Conservation (phyloP, 768 basidiomycete species). For the Sistotremastrum niveocremeum region DNA sequence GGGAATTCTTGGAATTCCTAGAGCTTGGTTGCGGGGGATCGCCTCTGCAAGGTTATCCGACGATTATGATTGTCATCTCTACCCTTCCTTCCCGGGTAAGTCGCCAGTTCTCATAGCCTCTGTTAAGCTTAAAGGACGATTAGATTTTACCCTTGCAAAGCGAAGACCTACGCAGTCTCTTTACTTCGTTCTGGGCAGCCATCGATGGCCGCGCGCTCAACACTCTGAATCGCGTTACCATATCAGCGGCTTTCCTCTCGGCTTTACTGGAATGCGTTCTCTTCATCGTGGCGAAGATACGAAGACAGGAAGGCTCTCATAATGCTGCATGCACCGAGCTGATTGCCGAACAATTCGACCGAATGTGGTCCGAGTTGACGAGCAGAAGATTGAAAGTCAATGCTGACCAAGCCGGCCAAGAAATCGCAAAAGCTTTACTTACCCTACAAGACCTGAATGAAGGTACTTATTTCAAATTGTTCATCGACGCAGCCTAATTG, state of each 20-base stretch:
- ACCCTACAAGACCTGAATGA: constrained; percentile 13
- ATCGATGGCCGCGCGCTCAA: constrained; percentile 53
- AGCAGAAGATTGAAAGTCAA: constrained; percentile 33
- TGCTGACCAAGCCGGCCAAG: constrained; percentile 26
- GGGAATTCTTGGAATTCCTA: constrained; percentile 69
- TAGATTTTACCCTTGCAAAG: constrained; percentile 15
- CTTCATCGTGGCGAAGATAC: constrained; percentile 38
- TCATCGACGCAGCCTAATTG: neutral
- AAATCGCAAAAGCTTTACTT: constrained; percentile 30
- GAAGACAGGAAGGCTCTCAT: constrained; percentile 6
- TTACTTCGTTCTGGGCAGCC: constrained; percentile 74
- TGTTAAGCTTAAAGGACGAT: neutral
- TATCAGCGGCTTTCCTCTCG: constrained; percentile 52
- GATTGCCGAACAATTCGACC: constrained; percentile 30
- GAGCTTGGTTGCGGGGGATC: constrained; percentile 67
- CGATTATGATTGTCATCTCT: constrained; percentile 66
- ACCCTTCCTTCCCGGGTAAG: constrained; percentile 61
- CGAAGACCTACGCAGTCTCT: constrained; percentile 34
- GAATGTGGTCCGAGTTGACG: constrained; percentile 36
- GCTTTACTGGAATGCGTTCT: constrained; percentile 58
- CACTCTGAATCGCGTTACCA: constrained; percentile 36
- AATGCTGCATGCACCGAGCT: constrained; percentile 15
- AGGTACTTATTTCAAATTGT: constrained; percentile 10
- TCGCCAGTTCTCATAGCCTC: constrained; percentile 4
- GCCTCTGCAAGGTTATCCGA: constrained; percentile 69